Evolutionary conservation across 345 rosid genomes (phyloP), one percentile per base, ranked within the genome.

Genomic region (Eucalyptus camaldulensis): DNA sequence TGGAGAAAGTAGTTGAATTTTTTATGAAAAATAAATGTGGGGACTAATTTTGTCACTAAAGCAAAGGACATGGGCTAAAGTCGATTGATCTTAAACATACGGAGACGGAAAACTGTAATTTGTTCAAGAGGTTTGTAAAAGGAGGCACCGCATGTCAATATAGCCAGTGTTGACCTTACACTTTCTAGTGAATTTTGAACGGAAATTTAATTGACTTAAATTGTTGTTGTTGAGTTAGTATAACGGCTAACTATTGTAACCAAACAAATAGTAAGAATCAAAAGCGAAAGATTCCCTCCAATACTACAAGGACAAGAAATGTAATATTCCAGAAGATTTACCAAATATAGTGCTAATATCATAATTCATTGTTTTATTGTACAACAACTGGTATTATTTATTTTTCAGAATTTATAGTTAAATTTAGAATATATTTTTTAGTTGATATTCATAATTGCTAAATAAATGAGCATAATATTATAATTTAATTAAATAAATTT

Each of bases 291-390:
- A 56, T 56, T 56, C 0, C 62, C 29, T 56, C 29, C 6, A 22
- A 5, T 56, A 0, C 62, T 56, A 56, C 12, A 56, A 10, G 29
- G 62, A 56, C 13, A 24, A 56, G 3, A 56, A 56, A 22, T 24
- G 62, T 56, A 0, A 24, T 24, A 0, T 56, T 24, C 29, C 13
- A 0, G 0, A 56, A 56, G 62, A 56, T 24, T 8, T 24, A 4
- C 29, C 6, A 21, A 56, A 56, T 56, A 60, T 24, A 10, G 67
- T 60, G 67, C 67, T 60, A 27, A 60, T 27, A 60, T 25, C 8
- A 60, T 60, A 0, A 60, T 60, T 25, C 67, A 60, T 60, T 60
- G 0, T 60, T 62, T 31, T 67, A 14, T 67, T 16, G 3, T n/a
- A 15, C 0, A 67, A 31, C 40, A 9, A 31, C 80, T 67, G 22